Base-by-base conservation (phyloP, 192 early-diverging fungal species). In the Kappamyces sp. region DNA sequence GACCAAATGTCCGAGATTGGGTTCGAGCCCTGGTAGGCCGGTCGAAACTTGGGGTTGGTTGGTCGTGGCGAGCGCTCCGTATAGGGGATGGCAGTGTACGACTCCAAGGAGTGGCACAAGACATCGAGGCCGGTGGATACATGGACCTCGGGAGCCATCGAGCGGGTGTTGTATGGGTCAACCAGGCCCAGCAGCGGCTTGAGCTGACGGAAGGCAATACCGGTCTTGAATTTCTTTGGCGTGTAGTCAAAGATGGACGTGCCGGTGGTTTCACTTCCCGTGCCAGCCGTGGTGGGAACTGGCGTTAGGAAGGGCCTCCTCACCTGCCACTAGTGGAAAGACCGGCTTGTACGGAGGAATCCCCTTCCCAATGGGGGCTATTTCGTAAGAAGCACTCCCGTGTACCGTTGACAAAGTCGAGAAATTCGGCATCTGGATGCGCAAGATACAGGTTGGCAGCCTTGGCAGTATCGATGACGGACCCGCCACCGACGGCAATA, bases 1-100 rank as follows among this genome's bases (percentile, higher is more conserved):
- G 89, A 90, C 91, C 91, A 94, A 45, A 94, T 82, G 59, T 94
- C 91, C 62, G 83, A 86, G 71, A 94, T 94, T 4, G 91, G 91
- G 67, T 94, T 94, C 40, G 89, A 83, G 29, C 91, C 91, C 69
- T 94, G 89, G 70, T 94, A 94, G 1, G 91, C 89, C 5, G 91
- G 91, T 48, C 91, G 83, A 41, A 80, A 67, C 11, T 88, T 79
- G 37, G 91, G 91, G 68, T 91, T 90, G 41, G 65, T 59, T 9
- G 91, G 91, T 12, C 89, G 80, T 42, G 85, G 85, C 1, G 83
- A 81, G 32, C 91, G 83, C 66, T 83, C 59, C 49, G 84, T 67
- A 67, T 88, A 94, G 2, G 91, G 91, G 41, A 94, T 75, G 1
- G 91, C 91, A 4, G 91, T 94, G 64, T 94, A 94, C 0, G 88